A percentile compares a stretch with the other conserved stretches of the same genome.
phyloP scores from a whole-genome alignment of 331 rosid species.

The Malus hybrid region DNA sequence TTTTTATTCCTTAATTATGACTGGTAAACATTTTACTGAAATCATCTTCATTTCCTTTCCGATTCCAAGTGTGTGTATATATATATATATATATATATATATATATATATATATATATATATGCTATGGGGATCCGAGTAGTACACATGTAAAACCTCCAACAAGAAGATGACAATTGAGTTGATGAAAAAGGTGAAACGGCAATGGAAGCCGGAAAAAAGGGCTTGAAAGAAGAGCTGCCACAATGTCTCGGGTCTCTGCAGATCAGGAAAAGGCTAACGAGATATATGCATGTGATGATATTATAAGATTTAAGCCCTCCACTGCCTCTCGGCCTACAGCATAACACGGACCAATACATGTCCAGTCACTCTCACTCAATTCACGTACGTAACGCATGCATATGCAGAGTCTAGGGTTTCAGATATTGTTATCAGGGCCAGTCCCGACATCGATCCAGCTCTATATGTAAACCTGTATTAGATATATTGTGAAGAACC shows the following conservation, averaged over 20 bases:
- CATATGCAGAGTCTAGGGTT: not conserved
- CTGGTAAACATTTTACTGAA: no score
- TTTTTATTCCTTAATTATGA: no score
- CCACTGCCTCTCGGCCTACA: not conserved
- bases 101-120: no score
- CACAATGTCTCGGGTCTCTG: not conserved
- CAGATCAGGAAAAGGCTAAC: not conserved
- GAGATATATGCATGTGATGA: not conserved
- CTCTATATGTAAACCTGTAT: not conserved
- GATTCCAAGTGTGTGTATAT: not conserved
- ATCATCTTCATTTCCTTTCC: not conserved
- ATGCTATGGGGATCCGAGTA: not conserved
- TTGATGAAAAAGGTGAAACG: not conserved
- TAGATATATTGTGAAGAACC: not conserved
- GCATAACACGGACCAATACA: not conserved
- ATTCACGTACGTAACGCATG: not conserved
- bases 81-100: no score
- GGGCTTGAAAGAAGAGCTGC: not conserved
- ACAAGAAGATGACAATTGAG: not conserved
- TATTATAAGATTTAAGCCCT: not conserved
- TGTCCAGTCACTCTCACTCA: conserved; percentile 4
- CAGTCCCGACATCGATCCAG: not conserved
- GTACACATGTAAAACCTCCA: not conserved
- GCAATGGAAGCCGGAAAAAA: conserved; percentile 2
- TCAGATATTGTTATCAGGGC: not conserved